Percentiles rank a stretch among this genome's conserved stretches.
Conservation (phyloP, 129 eudicot species). For the Tagetes patula region DNA sequence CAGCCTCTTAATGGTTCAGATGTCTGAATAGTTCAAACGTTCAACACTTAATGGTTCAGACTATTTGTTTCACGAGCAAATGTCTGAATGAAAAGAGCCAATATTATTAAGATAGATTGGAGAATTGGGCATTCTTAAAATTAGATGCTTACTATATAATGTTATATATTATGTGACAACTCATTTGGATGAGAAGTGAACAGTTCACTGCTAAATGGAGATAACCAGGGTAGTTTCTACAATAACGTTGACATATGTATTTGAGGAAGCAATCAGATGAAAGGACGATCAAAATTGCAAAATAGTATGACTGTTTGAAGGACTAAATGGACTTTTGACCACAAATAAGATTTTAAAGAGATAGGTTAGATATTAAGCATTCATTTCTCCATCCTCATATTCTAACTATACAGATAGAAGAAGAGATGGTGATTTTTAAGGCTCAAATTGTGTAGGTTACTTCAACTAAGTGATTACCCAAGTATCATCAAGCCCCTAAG, state of each 20-base stretch:
- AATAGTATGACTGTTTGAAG: not conserved
- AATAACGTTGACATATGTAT: not conserved
- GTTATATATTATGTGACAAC: not conserved
- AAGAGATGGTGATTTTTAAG: not conserved
- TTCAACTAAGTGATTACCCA: conserved; percentile 1
- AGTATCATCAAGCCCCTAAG: not conserved
- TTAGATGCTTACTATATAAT: not conserved
- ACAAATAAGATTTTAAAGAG: not conserved
- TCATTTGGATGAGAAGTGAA: not conserved
- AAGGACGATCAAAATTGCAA: not conserved
- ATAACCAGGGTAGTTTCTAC: not conserved
- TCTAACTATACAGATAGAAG: not conserved
- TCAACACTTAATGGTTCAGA: no score
- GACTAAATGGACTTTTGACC: not conserved
- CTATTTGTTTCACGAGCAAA: not conserved
- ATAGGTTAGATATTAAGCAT: not conserved
- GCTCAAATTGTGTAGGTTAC: not conserved
- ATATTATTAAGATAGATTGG: not conserved
- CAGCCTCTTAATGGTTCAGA: no score
- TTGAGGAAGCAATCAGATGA: not conserved
- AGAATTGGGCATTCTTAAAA: not conserved
- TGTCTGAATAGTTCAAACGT: no score
- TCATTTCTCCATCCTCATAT: not conserved
- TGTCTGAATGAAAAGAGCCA: not conserved
- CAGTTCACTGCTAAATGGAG: not conserved